A percentile compares a stretch with the other conserved stretches of the same genome.
Conservation (phyloP, 495 filamentous ascomycete genomes). For the Penicillium egyptiacum region DNA sequence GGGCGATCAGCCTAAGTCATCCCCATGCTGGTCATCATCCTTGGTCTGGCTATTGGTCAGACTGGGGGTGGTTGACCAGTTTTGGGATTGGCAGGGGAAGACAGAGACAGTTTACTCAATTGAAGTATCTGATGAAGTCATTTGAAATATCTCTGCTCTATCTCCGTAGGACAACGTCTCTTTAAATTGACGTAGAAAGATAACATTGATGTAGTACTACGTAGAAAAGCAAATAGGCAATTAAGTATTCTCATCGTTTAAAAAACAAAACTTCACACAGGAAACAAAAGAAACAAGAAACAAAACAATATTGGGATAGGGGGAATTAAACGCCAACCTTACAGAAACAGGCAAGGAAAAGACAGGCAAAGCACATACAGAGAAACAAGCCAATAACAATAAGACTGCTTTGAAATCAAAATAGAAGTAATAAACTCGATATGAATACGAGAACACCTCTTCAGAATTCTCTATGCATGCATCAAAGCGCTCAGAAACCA, state of each 20-base stretch:
- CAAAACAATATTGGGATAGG: neutral
- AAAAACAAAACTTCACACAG: neutral
- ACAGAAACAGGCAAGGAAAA: conserved; percentile 2
- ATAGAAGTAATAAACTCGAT: neutral
- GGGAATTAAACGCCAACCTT: conserved; percentile 11
- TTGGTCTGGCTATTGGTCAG: neutral
- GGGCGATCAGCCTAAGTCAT: neutral
- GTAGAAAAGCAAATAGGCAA: neutral
- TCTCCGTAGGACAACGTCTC: neutral
- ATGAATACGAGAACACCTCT: conserved; percentile 1
- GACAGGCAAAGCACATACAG: neutral
- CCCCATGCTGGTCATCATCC: neutral
- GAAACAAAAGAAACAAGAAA: conserved; percentile 6
- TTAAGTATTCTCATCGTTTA: conserved; percentile 11
- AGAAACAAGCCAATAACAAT: neutral
- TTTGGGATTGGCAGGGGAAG: neutral
- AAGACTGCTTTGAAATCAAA: neutral
- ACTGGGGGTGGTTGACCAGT: neutral
- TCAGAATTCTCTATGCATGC: neutral
- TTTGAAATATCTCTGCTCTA: neutral
- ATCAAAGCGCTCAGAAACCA: neutral
- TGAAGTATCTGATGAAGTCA: neutral
- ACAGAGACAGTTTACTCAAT: no score
- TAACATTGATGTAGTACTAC: neutral
- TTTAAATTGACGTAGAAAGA: neutral